These are phyloP conservation scores for Geotrichum candidum DNA, from an alignment of 1,139 yeast species.

Conservation along the genomic window DNA sequence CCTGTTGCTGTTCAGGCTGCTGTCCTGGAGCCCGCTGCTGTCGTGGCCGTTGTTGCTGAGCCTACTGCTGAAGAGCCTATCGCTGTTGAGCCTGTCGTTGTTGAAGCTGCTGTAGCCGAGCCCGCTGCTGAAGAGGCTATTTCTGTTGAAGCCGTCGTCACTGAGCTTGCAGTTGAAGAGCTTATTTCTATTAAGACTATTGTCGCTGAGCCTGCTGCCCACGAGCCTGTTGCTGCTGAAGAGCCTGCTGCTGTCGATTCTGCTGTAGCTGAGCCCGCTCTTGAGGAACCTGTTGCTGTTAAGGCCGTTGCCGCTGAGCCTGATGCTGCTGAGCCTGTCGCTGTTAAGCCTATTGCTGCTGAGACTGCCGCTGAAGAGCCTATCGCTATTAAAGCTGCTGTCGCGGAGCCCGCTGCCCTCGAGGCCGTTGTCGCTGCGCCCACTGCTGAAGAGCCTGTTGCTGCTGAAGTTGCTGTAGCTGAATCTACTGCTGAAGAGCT, in stretches of 20 bases:
- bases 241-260: background rate
- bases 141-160: background rate
- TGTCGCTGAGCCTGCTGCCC: background rate
- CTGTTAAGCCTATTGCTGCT: background rate
- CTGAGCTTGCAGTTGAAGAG: no score
- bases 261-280: background rate
- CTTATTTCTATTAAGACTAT: no score
- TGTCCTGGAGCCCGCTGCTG: background rate
- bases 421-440: background rate
- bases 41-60: background rate
- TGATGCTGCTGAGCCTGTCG: no score
- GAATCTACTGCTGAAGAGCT: background rate
- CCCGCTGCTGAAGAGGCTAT: slow-evolving; percentile 3
- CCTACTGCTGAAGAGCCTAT: background rate
- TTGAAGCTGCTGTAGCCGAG: background rate
- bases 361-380: background rate
- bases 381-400: no score
- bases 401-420: background rate
- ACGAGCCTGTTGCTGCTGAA: background rate
- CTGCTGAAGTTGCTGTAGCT: background rate
- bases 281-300: background rate
- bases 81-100: background rate
- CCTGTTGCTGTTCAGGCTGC: slow-evolving; percentile 4
- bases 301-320: background rate
- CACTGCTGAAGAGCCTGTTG: background rate